Evolutionary conservation across 805 yeast genomes (phyloP).

Genomic region (Millerozyma acaciae): DNA sequence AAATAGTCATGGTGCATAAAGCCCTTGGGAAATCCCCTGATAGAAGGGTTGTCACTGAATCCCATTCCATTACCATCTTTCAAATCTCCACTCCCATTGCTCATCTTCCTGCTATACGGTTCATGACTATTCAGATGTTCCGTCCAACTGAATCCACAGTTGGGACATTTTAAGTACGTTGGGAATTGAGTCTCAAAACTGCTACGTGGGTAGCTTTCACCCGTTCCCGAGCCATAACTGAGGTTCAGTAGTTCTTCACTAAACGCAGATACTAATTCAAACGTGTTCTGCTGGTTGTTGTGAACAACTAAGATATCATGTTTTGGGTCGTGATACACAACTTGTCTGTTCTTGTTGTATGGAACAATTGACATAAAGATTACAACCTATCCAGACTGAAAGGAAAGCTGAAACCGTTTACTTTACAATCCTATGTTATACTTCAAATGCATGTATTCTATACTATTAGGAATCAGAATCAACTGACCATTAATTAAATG

Average conservation of each 20-base stretch:
- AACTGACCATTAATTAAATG: too few species aligned
- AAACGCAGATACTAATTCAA: constrained; percentile 20
- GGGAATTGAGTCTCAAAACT: not conserved
- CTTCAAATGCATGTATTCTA: too few species aligned
- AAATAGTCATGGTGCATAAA: constrained; percentile 37
- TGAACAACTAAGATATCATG: constrained; percentile 33
- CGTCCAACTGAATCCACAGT: constrained; percentile 28
- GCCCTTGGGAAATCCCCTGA: constrained; percentile 7
- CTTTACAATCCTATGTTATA: too few species aligned
- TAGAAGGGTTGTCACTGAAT: not conserved
- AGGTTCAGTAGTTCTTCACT: not conserved
- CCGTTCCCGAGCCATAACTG: not conserved
- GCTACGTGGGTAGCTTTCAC: not conserved
- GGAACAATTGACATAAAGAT: constrained; percentile 35
- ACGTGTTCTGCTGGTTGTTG: constrained; percentile 27
- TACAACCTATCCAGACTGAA: too few species aligned
- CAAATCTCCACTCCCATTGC: constrained; percentile 1
- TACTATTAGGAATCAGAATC: too few species aligned
- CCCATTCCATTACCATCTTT: constrained; percentile 2
- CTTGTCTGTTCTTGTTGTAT: constrained; percentile 25
- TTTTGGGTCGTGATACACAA: constrained; percentile 34
- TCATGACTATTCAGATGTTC: constrained; percentile 8
- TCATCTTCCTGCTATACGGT: not conserved
- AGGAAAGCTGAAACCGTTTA: too few species aligned
- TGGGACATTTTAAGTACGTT: constrained; percentile 20